Conservation (phyloP, 257 asterid genomes). For the Salvia splendens region DNA sequence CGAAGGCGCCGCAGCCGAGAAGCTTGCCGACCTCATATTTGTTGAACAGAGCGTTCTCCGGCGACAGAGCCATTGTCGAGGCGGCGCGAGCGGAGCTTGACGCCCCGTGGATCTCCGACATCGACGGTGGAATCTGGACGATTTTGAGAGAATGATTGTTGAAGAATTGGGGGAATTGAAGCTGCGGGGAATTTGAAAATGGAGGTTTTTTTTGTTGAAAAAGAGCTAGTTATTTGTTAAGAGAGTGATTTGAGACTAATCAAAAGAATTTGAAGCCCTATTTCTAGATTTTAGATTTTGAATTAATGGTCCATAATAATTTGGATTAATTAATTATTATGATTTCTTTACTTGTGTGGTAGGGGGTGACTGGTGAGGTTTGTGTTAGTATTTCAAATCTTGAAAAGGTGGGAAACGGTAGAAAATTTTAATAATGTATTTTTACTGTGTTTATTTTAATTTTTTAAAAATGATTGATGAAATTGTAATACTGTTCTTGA, state of each 20-base stretch:
- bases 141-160: not conserved
- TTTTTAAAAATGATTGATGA: no score
- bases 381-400: no score
- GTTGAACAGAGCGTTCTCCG: constrained; percentile 58
- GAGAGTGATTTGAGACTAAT: no score
- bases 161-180: not conserved
- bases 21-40: constrained; percentile 85
- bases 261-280: no score
- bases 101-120: constrained; percentile 51
- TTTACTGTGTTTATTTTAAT: no score
- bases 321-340: not conserved
- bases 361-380: no score
- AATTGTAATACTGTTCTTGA: not conserved
- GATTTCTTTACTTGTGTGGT: not conserved
- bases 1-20: constrained; percentile 93
- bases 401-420: no score
- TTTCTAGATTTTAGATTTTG: no score
- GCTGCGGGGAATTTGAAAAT: not conserved
- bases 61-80: constrained; percentile 27
- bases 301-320: not conserved
- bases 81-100: constrained; percentile 24
- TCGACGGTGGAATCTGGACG: constrained; percentile 24
- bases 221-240: no score
- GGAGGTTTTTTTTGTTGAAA: not conserved
- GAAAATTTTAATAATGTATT: no score